Evolutionary conservation across 495 filamentous ascomycete genomes (phyloP), one percentile per base, ranked within the genome.

Genomic region (Sordaria brevicollis): DNA sequence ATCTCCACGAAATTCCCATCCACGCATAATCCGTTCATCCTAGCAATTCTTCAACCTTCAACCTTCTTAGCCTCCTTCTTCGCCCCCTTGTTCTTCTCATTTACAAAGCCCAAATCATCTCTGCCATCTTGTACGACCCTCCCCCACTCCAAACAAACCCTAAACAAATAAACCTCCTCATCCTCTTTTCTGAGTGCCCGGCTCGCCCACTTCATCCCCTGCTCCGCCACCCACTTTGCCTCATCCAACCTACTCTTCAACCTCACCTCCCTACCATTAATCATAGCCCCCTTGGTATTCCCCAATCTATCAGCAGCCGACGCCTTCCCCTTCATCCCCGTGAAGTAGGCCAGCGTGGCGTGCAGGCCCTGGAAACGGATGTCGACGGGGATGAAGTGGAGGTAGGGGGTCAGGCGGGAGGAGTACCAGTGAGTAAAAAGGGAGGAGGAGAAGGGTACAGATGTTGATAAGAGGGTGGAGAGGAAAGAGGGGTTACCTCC

Each of bases 91-190:
- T 57, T 57, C 3, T 15, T 37, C 8, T 37, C 3, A 19, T 0
- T 5, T 4, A 73, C 70, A 81, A 86, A 92, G 3, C 86, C 86
- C 68, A 89, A 73, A 29, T 81, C 79, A 69, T 91, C 88, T 74
- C 90, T 81, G 43, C 80, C 72, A 69, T 91, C 89, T 78, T 90
- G 83, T 9, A 88, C 83, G 13, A 92, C 71, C 49, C 90, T 79
- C 1, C 85, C 90, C 89, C 89, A 94, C 79, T 94, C 92, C 43
- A 94, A 76, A 69, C 94, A 76, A 70, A 96, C 75, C 62, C 92
- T 79, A 77, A 93, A 94, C 75, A 94, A 83, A 75, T 94, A 96
- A 34, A 94, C 85, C 78, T 92, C 89, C 89, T 91, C 92, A 76
- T 96, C 92, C 80, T 93, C 90, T 71, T 86, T 89, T 74, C 92